Evolutionary conservation across 2,329 filamentous ascomycete genomes (phyloP).

Genomic region (Trichoderma atrobrunneum): DNA sequence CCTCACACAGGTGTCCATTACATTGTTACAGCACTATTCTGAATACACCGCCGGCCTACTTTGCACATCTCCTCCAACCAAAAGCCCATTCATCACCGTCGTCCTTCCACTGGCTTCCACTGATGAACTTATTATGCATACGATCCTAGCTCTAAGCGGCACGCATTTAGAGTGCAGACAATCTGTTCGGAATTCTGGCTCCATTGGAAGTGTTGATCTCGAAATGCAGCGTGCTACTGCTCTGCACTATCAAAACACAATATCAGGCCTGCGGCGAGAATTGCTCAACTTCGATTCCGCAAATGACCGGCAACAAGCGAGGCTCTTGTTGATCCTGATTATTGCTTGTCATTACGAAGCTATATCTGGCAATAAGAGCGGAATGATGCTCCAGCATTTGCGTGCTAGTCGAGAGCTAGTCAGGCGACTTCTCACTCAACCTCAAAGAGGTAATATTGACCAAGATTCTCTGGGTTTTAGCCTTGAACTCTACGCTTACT

Average conservation of each 20-base stretch:
- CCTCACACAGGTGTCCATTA: not conserved
- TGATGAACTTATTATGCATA: constrained; percentile 7
- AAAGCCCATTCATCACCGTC: not conserved
- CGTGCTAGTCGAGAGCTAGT: not conserved
- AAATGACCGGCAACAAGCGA: not conserved
- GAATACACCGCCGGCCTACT: not conserved
- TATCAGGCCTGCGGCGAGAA: constrained; percentile 1
- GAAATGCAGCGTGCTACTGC: not conserved
- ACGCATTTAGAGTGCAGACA: not conserved
- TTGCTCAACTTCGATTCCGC: not conserved
- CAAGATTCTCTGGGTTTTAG: not conserved
- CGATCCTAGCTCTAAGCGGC: not conserved
- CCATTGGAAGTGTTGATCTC: not conserved
- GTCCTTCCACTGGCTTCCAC: constrained; percentile 1
- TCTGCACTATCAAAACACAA: not conserved
- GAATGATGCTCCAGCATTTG: constrained; percentile 4
- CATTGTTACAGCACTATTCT: not conserved
- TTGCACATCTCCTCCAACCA: not conserved
- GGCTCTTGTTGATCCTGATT: not conserved
- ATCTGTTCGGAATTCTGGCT: not conserved
- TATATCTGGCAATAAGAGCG: not conserved
- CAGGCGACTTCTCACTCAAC: not conserved
- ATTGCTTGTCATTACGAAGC: not conserved
- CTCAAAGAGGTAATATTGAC: not conserved
- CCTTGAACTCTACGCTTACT: not conserved